A percentile compares a stretch with the other conserved stretches of the same genome.
Evolutionary conservation across 352 stramenopile species (phyloP).

Genomic region (Globisporangium perplexum): DNA sequence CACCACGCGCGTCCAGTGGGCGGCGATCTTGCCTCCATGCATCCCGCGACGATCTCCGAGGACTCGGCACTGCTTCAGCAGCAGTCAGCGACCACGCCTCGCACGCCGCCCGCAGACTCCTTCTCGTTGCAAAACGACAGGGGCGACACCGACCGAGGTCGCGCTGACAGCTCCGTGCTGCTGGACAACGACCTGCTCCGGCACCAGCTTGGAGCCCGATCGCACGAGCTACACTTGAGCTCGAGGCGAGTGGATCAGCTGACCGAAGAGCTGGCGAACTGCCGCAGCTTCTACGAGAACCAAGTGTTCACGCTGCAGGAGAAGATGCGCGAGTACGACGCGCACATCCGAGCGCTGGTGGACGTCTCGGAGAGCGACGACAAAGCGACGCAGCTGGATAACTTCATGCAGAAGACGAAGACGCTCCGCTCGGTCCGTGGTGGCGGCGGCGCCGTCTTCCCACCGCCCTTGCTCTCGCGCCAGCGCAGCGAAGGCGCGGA

Average conservation of each 20-base stretch:
- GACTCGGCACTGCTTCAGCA: neutral
- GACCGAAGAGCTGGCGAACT: constrained; percentile 39
- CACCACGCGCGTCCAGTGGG: neutral
- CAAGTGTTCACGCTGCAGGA: constrained; percentile 39
- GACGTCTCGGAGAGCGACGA: constrained; percentile 36
- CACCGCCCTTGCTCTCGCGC: neutral
- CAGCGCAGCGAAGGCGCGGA: neutral
- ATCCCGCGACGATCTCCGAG: constrained; percentile 6
- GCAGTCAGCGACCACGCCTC: neutral
- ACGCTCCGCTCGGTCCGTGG: constrained; percentile 58
- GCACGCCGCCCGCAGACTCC: neutral
- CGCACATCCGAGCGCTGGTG: constrained; percentile 35
- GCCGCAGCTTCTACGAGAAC: constrained; percentile 47
- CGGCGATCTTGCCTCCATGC: neutral
- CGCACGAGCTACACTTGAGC: constrained; percentile 38
- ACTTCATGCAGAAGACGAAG: constrained; percentile 41
- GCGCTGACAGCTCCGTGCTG: constrained; percentile 14
- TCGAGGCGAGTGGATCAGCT: constrained; percentile 37
- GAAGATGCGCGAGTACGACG: constrained; percentile 44
- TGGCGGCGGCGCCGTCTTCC: constrained; percentile 18
- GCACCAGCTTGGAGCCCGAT: constrained; percentile 46
- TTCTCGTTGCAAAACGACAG: neutral
- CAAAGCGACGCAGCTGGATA: constrained; percentile 40
- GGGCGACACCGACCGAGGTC: neutral
- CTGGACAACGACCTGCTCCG: constrained; percentile 49